These are phyloP conservation scores for Nakaseomyces sp. DNA, from an alignment of 1,139 yeast species.

Conservation along the genomic window DNA sequence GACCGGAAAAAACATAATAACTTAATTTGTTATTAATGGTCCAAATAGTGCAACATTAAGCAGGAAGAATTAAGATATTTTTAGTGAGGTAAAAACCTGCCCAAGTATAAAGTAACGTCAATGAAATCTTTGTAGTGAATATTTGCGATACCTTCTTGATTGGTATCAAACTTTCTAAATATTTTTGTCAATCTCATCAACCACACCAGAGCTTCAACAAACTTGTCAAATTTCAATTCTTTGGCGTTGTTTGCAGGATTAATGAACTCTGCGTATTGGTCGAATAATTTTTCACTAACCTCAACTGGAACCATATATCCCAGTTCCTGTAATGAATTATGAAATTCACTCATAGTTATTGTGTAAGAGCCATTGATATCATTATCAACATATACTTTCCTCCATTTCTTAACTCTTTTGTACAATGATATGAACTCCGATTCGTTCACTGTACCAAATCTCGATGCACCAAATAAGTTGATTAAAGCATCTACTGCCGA, in stretches of 20 bases:
- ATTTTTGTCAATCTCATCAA: slow-evolving; percentile 68
- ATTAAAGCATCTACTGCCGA: slow-evolving; percentile 30
- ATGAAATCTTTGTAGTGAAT: slow-evolving; percentile 72
- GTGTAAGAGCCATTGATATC: slow-evolving; percentile 31
- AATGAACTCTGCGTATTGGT: slow-evolving; percentile 30
- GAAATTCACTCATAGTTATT: slow-evolving; percentile 27
- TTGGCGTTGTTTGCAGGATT: slow-evolving; percentile 35
- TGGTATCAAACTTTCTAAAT: slow-evolving; percentile 68
- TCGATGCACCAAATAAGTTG: slow-evolving; percentile 30
- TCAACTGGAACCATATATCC: slow-evolving; percentile 31
- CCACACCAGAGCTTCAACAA: slow-evolving; percentile 73
- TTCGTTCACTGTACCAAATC: slow-evolving; percentile 30
- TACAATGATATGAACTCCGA: slow-evolving; percentile 29
- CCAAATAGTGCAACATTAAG: too few species aligned
- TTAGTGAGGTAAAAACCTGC: slow-evolving; percentile 29
- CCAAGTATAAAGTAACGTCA: slow-evolving; percentile 36
- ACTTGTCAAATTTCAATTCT: slow-evolving; percentile 68
- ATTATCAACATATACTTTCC: slow-evolving; percentile 32
- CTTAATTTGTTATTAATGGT: too few species aligned
- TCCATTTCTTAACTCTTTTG: slow-evolving; percentile 30
- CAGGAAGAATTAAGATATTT: background rate
- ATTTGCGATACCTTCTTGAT: slow-evolving; percentile 69
- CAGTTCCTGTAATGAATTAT: slow-evolving; percentile 30
- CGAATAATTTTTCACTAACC: slow-evolving; percentile 29
- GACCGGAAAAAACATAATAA: too few species aligned